phyloP scores from a whole-genome alignment of 768 basidiomycete species.

The Suillus placidus region DNA sequence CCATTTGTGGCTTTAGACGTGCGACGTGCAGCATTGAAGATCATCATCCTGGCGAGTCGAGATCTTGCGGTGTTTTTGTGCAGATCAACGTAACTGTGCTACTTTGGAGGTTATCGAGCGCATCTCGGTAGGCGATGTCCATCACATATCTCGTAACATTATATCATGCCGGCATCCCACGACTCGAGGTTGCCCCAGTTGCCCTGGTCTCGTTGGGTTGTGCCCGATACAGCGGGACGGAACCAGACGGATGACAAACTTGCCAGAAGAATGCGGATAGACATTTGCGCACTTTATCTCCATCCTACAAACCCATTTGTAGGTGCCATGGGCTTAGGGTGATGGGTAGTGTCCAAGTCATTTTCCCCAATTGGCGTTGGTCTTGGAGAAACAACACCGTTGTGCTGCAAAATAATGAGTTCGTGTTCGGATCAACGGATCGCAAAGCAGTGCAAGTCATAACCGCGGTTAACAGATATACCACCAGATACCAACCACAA shows the following conservation, averaged over 20 bases:
- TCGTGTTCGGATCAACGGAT: background rate
- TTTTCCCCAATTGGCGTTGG: background rate
- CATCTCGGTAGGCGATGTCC: background rate
- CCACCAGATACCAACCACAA: background rate
- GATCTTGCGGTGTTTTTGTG: background rate
- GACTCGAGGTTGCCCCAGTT: background rate
- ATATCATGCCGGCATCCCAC: background rate
- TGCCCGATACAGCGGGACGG: constrained; percentile 2
- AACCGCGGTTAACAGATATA: background rate
- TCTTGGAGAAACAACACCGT: background rate
- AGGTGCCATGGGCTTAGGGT: background rate
- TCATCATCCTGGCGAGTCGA: background rate
- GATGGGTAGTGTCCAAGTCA: background rate
- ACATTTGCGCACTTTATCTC: background rate
- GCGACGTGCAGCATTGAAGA: background rate
- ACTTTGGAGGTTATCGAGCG: background rate
- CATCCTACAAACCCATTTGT: background rate
- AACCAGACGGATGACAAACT: background rate
- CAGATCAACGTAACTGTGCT: background rate
- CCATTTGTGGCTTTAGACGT: background rate
- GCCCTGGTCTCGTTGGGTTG: background rate
- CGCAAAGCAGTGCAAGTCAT: background rate
- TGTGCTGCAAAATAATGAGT: background rate
- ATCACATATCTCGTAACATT: background rate
- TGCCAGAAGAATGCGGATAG: background rate